Evolutionary conservation across 768 basidiomycete species (phyloP).

Genomic region (Tremella fuciformis): DNA sequence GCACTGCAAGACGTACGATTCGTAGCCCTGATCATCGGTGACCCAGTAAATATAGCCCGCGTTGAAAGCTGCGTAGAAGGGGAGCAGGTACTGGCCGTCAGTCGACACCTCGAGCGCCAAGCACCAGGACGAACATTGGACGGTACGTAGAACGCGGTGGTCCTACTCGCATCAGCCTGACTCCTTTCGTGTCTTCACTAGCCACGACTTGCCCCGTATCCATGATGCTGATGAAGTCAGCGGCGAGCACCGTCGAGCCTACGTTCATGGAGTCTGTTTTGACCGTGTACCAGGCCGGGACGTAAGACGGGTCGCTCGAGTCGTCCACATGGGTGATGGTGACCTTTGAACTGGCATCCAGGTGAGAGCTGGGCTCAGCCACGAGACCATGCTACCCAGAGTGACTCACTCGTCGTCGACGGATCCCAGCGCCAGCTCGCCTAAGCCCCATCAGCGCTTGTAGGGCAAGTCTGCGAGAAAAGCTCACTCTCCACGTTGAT

Average conservation of each 20-base stretch:
- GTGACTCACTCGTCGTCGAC: slow-evolving; percentile 1
- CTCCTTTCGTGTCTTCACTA: no score
- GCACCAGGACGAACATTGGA: neutral
- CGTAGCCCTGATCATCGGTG: neutral
- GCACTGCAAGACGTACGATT: neutral
- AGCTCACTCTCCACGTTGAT: neutral
- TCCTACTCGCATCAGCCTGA: neutral
- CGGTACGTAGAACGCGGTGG: slow-evolving; percentile 3
- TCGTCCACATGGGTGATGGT: neutral
- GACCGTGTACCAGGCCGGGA: slow-evolving; percentile 1
- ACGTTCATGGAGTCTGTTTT: neutral
- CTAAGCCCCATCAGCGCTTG: neutral
- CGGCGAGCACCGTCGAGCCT: neutral
- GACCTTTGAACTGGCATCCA: slow-evolving; percentile 1
- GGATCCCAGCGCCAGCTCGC: slow-evolving; percentile 5
- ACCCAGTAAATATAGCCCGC: slow-evolving; percentile 3
- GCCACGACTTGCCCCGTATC: neutral
- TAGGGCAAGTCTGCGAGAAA: neutral
- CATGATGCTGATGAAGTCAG: slow-evolving; percentile 3
- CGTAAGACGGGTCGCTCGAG: neutral
- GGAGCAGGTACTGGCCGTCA: neutral
- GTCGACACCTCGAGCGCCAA: neutral
- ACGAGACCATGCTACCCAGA: neutral
- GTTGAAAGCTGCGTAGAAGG: neutral
- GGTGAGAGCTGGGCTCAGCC: neutral